These are phyloP conservation scores for Colletotrichum orbiculare DNA, from an alignment of 2,329 filamentous ascomycete species.

Conservation along the genomic window DNA sequence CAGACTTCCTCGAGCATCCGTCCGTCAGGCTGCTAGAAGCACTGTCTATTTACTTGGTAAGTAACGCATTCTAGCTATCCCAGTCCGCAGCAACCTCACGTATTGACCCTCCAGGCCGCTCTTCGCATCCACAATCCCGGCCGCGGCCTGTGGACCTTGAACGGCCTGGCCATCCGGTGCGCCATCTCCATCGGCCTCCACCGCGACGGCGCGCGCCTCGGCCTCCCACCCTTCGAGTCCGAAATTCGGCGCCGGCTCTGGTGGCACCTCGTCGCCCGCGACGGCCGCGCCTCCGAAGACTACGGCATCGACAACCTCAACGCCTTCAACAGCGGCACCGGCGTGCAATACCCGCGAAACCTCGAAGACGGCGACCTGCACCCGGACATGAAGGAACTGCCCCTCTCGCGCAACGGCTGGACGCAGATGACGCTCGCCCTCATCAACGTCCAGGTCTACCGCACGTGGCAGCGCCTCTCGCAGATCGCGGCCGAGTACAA, in stretches of 20 bases:
- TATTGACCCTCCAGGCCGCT: slow-evolving; percentile 40
- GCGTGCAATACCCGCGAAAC: slow-evolving; percentile 66
- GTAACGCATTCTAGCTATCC: slow-evolving; percentile 1
- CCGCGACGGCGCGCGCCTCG: slow-evolving; percentile 52
- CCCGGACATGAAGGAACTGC: slow-evolving; percentile 59
- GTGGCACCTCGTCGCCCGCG: slow-evolving; percentile 66
- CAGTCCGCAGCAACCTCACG: neutral
- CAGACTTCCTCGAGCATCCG: slow-evolving; percentile 53
- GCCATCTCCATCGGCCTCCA: slow-evolving; percentile 64
- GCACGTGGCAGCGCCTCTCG: slow-evolving; percentile 40
- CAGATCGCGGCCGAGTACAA: slow-evolving; percentile 37
- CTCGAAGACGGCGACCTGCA: slow-evolving; percentile 64
- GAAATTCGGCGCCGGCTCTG: slow-evolving; percentile 66
- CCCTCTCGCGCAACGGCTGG: slow-evolving; percentile 59
- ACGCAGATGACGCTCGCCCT: slow-evolving; percentile 69
- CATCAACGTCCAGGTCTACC: slow-evolving; percentile 62
- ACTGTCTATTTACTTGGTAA: slow-evolving; percentile 51
- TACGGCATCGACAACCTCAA: slow-evolving; percentile 54
- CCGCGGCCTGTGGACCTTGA: slow-evolving; percentile 52
- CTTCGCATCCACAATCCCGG: slow-evolving; percentile 48
- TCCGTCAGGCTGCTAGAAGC: slow-evolving; percentile 50
- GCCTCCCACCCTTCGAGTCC: slow-evolving; percentile 55
- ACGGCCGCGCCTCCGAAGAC: slow-evolving; percentile 66
- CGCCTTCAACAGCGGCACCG: slow-evolving; percentile 47
- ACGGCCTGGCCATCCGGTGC: slow-evolving; percentile 57